Evolutionary conservation across 2,329 filamentous ascomycete genomes (phyloP), one percentile per base, ranked within the genome.

Genomic region (Fusarium napiforme): DNA sequence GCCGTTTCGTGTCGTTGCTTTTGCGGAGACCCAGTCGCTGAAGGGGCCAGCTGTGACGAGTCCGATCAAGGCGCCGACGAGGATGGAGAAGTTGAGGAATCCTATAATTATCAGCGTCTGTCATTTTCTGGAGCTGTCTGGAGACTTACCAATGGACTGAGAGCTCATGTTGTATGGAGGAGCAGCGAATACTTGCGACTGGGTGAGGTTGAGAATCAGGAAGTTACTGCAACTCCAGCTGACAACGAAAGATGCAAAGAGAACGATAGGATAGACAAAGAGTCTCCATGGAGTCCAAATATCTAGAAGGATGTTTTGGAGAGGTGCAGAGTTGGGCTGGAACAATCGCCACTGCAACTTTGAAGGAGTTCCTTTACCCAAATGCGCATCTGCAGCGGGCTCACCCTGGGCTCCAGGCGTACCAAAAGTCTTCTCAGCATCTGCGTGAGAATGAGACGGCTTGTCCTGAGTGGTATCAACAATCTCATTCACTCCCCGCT

Each of bases 181-280:
- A 12, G 58, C 58, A 2, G 58, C 58, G 40, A 64, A 64, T 2
- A 64, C 62, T 3, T 64, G 62, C 10, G 62, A 64, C 15, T 64
- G 62, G 0, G 62, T 64, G 6, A 64, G 59, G 21, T 64, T 64
- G 2, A 64, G 58, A 32, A 64, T 64, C 12, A 64, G 3, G 18
- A 64, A 64, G 46, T 64, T 64, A 14, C 62, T 64, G n/a, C 62
- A 64, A 19, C 62, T 64, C 62, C 62, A 64, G 39, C 62, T 64
- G 8, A 64, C 62, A 4, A 64, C 62, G 2, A 64, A 64, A 5
- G 62, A 46, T 7, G 62, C 58, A 34, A 63, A 64, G 2, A 64
- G 58, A 0, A 64, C 62, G 4, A 64, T 64, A 4, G 62, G 58
- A 16, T 64, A 64, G 5, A 36, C 10, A 0, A 64, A 64, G 1